phyloP scores from a whole-genome alignment of 208 protist genomes.

The Trypanosoma mega region DNA sequence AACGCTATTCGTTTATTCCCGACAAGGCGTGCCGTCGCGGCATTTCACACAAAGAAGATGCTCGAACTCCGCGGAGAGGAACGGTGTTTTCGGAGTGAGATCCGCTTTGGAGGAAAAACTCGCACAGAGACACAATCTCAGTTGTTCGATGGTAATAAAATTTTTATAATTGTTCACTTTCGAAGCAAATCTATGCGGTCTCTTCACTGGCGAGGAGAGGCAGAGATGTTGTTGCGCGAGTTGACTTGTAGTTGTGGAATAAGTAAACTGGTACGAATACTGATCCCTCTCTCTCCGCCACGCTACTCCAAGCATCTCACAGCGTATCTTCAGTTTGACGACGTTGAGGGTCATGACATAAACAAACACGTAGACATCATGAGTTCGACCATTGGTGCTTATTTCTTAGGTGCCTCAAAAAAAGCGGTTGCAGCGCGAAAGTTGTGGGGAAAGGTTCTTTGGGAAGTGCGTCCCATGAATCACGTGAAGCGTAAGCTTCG shows the following conservation, averaged over 20 bases:
- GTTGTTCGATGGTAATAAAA: not conserved
- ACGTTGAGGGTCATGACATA: not conserved
- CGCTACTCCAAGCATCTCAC: slow-evolving; percentile 7
- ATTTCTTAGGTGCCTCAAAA: slow-evolving; percentile 6
- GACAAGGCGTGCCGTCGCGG: slow-evolving; percentile 50
- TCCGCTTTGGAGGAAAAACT: slow-evolving; percentile 19
- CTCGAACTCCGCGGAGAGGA: slow-evolving; percentile 53
- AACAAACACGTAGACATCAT: not conserved
- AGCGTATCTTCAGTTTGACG: slow-evolving; percentile 14
- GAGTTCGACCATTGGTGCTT: slow-evolving; percentile 1
- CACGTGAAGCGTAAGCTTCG: slow-evolving; percentile 12
- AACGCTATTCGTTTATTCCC: slow-evolving; percentile 74
- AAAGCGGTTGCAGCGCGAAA: slow-evolving; percentile 7
- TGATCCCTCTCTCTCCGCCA: slow-evolving; percentile 6
- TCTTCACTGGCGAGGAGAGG: slow-evolving; percentile 10
- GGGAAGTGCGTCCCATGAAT: slow-evolving; percentile 12
- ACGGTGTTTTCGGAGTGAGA: slow-evolving; percentile 44
- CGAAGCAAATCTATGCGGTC: slow-evolving; percentile 16
- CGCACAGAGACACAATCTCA: not conserved
- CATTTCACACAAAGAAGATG: slow-evolving; percentile 73
- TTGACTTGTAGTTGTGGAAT: slow-evolving; percentile 5
- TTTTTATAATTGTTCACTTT: slow-evolving; percentile 26
- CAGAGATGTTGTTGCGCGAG: slow-evolving; percentile 12
- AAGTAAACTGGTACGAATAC: not conserved
- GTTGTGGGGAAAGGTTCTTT: slow-evolving; percentile 22